Evolutionary conservation across 176 grass and related monocot genomes (phyloP).

Genomic region (Areca catechu): DNA sequence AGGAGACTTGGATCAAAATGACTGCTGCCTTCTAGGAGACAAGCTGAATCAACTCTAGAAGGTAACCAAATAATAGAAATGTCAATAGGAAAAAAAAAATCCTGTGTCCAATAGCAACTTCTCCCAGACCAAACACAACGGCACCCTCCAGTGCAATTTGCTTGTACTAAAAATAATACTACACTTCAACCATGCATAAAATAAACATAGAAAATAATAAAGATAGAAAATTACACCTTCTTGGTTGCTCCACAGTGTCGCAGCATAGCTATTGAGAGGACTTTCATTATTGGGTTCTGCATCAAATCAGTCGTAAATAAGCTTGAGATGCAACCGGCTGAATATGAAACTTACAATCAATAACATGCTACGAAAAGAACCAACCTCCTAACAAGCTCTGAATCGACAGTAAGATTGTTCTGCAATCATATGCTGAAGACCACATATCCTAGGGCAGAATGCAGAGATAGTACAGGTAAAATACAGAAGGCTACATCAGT

Average conservation of each 20-base stretch:
- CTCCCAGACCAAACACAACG: no score
- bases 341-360: background rate
- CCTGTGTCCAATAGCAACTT: no score
- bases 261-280: constrained; percentile 31
- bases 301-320: background rate
- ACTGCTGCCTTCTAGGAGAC: no score
- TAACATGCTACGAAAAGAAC: background rate
- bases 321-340: background rate
- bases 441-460: constrained; percentile 17
- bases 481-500: no score
- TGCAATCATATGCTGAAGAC: constrained; percentile 29
- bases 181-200: background rate
- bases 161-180: background rate
- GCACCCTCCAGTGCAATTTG: no score
- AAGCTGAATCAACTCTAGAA: no score
- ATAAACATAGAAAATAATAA: background rate
- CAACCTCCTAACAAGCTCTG: constrained; percentile 30
- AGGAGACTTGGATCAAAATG: no score
- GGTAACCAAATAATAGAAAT: no score
- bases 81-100: no score
- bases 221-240: constrained; percentile 15
- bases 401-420: constrained; percentile 24
- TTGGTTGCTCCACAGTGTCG: constrained; percentile 27
- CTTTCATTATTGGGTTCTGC: constrained; percentile 31
- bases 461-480: background rate